Evolutionary conservation across 495 filamentous ascomycete genomes (phyloP).

Genomic region (Tuber borchii): DNA sequence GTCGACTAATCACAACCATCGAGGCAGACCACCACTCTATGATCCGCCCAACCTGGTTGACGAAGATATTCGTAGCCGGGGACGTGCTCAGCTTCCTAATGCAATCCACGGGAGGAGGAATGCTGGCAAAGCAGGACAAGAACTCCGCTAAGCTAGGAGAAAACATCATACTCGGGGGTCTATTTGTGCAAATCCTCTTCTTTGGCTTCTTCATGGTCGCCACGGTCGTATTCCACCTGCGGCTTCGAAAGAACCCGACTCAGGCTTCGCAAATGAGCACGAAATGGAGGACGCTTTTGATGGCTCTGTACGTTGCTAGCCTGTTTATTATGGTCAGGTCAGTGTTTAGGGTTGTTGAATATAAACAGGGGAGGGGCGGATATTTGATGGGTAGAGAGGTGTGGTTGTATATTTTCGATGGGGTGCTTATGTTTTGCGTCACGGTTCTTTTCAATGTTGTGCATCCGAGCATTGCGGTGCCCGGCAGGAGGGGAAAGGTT

Average conservation of each 20-base stretch:
- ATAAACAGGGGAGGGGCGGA: slow-evolving; percentile 52
- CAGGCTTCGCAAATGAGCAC: slow-evolving; percentile 14
- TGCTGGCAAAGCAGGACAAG: slow-evolving; percentile 38
- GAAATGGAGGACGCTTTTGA: slow-evolving; percentile 51
- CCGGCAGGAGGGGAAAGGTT: background rate
- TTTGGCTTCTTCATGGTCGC: slow-evolving; percentile 52
- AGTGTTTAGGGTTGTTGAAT: slow-evolving; percentile 60
- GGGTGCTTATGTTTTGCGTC: slow-evolving; percentile 52
- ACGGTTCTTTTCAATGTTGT: slow-evolving; percentile 49
- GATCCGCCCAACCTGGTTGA: slow-evolving; percentile 47
- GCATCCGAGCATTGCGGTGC: slow-evolving; percentile 45
- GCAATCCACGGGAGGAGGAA: slow-evolving; percentile 43
- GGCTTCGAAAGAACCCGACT: slow-evolving; percentile 26
- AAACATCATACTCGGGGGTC: slow-evolving; percentile 47
- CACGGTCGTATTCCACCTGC: slow-evolving; percentile 44
- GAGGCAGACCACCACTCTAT: slow-evolving; percentile 44
- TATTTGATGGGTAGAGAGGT: slow-evolving; percentile 52
- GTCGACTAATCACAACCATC: slow-evolving; percentile 46
- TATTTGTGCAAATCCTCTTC: slow-evolving; percentile 50
- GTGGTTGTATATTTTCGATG: slow-evolving; percentile 60
- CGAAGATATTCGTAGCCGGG: slow-evolving; percentile 48
- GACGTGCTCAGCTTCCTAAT: slow-evolving; percentile 47
- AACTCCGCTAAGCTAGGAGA: slow-evolving; percentile 44
- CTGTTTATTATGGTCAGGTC: slow-evolving; percentile 57
- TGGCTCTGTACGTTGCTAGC: slow-evolving; percentile 51